These are phyloP conservation scores for Volvox carteri DNA, from an alignment of 163 green algal species.

Conservation along the genomic window DNA sequence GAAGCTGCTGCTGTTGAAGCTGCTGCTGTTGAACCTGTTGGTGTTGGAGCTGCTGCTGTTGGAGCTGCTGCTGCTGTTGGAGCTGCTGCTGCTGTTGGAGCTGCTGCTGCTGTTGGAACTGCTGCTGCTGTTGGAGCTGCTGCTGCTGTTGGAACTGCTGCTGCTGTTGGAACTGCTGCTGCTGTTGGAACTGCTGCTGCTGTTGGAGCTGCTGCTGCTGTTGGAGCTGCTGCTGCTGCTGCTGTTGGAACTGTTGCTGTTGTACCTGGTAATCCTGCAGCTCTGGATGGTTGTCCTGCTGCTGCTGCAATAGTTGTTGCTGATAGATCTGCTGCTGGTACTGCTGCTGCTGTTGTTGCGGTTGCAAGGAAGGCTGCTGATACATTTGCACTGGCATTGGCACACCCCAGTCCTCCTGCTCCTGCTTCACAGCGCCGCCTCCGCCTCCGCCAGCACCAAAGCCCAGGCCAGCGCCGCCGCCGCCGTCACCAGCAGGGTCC, in stretches of 20 bases:
- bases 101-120: not conserved
- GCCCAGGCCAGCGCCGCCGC: not conserved
- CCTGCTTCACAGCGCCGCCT: not conserved
- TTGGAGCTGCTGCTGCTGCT: not conserved
- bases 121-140: not conserved
- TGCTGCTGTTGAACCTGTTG: not conserved
- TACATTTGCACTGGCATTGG: not conserved
- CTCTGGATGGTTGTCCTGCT: not conserved
- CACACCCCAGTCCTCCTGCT: not conserved
- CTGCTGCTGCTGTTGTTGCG: not conserved
- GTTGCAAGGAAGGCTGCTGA: not conserved
- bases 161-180: not conserved
- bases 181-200: not conserved
- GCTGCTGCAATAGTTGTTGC: not conserved
- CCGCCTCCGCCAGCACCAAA: too few relatives aligned
- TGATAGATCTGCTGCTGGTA: not conserved
- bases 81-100: not conserved
- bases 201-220: slow-evolving; percentile 1
- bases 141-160: not conserved
- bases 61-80: not conserved
- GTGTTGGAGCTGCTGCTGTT: not conserved
- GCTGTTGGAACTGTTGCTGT: not conserved
- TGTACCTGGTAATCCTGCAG: not conserved
- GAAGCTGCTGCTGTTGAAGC: not conserved
- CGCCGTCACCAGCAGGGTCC: not conserved